These are phyloP conservation scores for Xanthoceras sorbifolium DNA, from an alignment of 345 rosid species.

Conservation along the genomic window DNA sequence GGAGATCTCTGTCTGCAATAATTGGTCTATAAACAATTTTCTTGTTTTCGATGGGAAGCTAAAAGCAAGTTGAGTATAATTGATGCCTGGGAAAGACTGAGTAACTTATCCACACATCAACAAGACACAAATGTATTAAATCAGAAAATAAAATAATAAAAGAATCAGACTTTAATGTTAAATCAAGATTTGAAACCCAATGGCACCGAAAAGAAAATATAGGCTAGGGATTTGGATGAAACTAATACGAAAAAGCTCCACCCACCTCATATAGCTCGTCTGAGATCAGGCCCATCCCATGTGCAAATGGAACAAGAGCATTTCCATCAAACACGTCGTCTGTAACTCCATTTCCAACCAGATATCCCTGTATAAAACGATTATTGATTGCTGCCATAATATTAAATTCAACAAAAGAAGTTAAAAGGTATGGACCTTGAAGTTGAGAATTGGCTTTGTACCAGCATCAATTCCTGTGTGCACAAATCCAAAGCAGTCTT, in stretches of 20 bases:
- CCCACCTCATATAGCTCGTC: constrained; percentile 69
- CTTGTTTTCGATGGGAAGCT: not conserved
- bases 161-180: not conserved
- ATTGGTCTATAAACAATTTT: not conserved
- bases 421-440: constrained; percentile 50
- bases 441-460: constrained; percentile 58
- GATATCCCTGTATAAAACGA: constrained; percentile 62
- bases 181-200: not conserved
- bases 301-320: constrained; percentile 81
- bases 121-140: not conserved
- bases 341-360: constrained; percentile 93
- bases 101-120: not conserved
- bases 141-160: not conserved
- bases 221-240: not conserved
- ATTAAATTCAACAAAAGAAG: constrained; percentile 15
- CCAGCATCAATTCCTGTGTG: constrained; percentile 70
- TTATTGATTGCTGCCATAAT: constrained; percentile 9
- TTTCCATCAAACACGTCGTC: constrained; percentile 77
- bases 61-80: not conserved
- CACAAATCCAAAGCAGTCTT: constrained; percentile 6
- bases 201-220: not conserved
- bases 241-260: constrained; percentile 11
- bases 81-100: too few relatives aligned
- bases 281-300: constrained; percentile 94
- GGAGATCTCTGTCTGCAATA: not conserved